Base-by-base conservation (phyloP, 2,329 filamentous ascomycete species). In the Pestalotiopsis sp. region DNA sequence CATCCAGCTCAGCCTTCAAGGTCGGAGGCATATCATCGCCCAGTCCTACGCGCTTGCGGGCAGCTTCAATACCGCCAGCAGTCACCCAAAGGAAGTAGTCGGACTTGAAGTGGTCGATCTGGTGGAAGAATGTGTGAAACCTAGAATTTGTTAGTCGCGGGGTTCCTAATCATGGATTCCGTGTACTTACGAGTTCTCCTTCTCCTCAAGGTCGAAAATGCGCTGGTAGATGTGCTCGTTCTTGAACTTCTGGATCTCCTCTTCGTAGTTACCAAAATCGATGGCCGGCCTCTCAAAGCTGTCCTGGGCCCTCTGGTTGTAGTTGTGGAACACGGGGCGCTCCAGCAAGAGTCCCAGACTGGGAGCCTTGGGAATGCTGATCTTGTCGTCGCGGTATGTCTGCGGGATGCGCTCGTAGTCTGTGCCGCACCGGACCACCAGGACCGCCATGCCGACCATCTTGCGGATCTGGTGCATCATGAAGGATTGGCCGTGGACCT, bases 391-490 rank as follows among this genome's bases (percentile, higher is more conserved):
- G 1, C 88, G 88, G 79, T 97, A 97, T 70, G 90, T 93, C 70
- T 97, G 88, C 0, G 82, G 79, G 73, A 99, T 93, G 36, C 92
- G 88, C 12, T 88, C 83, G 3, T 90, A 84, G 3, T 92, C 86
- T n/a, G 91, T 91, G 64, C 94, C 96, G 79, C 93, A 97, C 49
- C 96, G 91, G 6, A 97, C 92, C 5, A 95, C 85, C 70, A 99
- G 85, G 41, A 93, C 90, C 9, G 90, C 93, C 92, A 99, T 94
- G 68, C 93, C 94, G 17, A 99, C 93, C 96, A 99, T 98, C 82
- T 98, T 99, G 76, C 96, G 92, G 80, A 99, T 99, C 83, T 99
- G 96, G 81, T 99, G 96, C 96, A 99, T 99, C 96, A 99, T 99
- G 86, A 99, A 99, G 77, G 92, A 95, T 81, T 99, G 96, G 0